A percentile compares a stretch with the other conserved stretches of the same genome.
These are phyloP conservation scores for Hyaloperonospora brassicae DNA, from an alignment of 352 stramenopile species.

Conservation along the genomic window DNA sequence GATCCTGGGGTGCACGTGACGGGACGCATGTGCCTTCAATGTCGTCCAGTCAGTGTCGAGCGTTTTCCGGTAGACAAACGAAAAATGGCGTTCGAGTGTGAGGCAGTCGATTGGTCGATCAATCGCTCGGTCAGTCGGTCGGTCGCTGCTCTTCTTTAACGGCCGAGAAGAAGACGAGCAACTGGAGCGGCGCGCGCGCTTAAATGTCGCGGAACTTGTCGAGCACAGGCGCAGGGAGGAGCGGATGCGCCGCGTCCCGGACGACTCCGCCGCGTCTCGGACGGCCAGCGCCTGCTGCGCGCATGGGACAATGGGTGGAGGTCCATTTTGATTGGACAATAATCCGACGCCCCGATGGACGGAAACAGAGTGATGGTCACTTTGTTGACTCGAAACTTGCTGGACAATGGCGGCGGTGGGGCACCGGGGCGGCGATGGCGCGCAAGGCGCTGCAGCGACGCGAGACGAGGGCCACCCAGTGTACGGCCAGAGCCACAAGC, in stretches of 20 bases:
- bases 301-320: neutral
- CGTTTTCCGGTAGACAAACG: constrained; percentile 1
- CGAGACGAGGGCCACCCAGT: neutral
- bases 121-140: too few relatives aligned
- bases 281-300: neutral
- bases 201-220: neutral
- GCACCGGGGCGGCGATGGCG: neutral
- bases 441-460: neutral
- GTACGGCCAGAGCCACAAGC: constrained; percentile 16
- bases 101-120: too few relatives aligned
- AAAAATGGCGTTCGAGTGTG: too few relatives aligned
- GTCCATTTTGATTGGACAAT: constrained; percentile 12
- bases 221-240: neutral
- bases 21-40: constrained; percentile 17
- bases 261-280: constrained; percentile 1
- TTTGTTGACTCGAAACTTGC: neutral
- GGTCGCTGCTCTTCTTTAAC: too few relatives aligned
- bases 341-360: neutral
- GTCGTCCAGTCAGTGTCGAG: constrained; percentile 7
- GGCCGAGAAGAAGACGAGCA: neutral
- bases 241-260: constrained; percentile 12
- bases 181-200: neutral
- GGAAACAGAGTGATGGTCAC: neutral
- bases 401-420: too few relatives aligned
- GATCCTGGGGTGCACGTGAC: constrained; percentile 9